phyloP scores from a whole-genome alignment of 805 yeast species.

The Ogataea degrootiae region DNA sequence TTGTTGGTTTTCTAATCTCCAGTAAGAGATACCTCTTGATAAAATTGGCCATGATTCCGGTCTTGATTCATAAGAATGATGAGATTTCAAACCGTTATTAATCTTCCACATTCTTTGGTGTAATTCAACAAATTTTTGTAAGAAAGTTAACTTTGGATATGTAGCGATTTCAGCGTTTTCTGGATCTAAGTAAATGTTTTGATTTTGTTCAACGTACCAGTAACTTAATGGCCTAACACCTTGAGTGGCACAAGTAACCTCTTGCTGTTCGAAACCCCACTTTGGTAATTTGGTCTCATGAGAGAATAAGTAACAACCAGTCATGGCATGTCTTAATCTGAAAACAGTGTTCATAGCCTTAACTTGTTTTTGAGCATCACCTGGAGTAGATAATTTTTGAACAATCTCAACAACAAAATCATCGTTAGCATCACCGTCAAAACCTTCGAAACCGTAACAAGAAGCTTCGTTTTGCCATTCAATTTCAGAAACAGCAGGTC shows the following conservation, averaged over 20 bases:
- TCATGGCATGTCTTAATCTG: slow-evolving; percentile 73
- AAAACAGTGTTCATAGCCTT: slow-evolving; percentile 67
- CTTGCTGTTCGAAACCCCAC: slow-evolving; percentile 84
- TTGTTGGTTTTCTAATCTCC: slow-evolving; percentile 53
- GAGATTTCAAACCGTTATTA: slow-evolving; percentile 62
- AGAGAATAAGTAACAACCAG: slow-evolving; percentile 75
- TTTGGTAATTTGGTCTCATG: slow-evolving; percentile 69
- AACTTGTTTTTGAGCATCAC: slow-evolving; percentile 49
- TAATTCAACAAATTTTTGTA: slow-evolving; percentile 57
- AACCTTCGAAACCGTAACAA: slow-evolving; percentile 71
- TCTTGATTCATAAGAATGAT: slow-evolving; percentile 66
- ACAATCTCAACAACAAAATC: slow-evolving; percentile 76
- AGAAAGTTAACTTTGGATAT: slow-evolving; percentile 51
- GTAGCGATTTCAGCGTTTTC: slow-evolving; percentile 44
- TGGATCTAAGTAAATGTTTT: slow-evolving; percentile 39
- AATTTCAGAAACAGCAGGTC: slow-evolving; percentile 67
- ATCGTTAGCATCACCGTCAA: slow-evolving; percentile 80
- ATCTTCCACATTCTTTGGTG: slow-evolving; percentile 76
- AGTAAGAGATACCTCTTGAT: slow-evolving; percentile 75
- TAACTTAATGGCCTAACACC: slow-evolving; percentile 56
- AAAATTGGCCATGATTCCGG: slow-evolving; percentile 76
- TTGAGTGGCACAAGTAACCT: slow-evolving; percentile 73
- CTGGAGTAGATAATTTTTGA: slow-evolving; percentile 42
- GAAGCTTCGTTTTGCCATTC: slow-evolving; percentile 87
- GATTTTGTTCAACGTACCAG: slow-evolving; percentile 75